These are phyloP conservation scores for Colletotrichum chrysophilum DNA, from an alignment of 2,329 filamentous ascomycete species.

Conservation along the genomic window DNA sequence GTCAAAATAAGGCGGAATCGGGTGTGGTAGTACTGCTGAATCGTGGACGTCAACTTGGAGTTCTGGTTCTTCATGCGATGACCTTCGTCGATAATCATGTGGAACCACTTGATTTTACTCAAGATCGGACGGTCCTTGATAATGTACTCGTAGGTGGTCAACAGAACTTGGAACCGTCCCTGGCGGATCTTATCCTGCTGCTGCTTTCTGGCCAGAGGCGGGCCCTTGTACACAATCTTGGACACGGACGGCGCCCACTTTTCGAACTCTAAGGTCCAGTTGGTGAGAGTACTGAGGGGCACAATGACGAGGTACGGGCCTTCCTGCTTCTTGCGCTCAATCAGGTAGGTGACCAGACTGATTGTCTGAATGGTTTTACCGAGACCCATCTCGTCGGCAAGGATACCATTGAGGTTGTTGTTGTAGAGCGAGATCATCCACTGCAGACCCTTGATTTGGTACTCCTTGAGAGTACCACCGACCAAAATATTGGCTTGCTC, in stretches of 20 bases:
- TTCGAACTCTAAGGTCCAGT: conserved; percentile 98
- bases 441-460: conserved; percentile 97
- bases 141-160: conserved; percentile 99
- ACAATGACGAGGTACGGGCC: conserved; percentile 97
- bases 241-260: conserved; percentile 93
- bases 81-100: conserved; percentile 99
- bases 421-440: conserved; percentile 99
- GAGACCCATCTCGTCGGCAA: conserved; percentile 99
- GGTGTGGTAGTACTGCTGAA: conserved; percentile 93
- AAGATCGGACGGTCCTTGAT: conserved; percentile 97
- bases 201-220: conserved; percentile 84
- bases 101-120: conserved; percentile 99
- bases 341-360: conserved; percentile 94
- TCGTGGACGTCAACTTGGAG: conserved; percentile 93
- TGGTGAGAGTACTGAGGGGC: conserved; percentile 93
- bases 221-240: conserved; percentile 96
- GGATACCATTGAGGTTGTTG: conserved; percentile 98
- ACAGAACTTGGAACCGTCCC: conserved; percentile 92
- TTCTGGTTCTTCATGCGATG: conserved; percentile 99
- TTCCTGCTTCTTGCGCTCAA: conserved; percentile 90
- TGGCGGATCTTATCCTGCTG: conserved; percentile 94
- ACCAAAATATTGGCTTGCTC: conserved; percentile 85
- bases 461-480: conserved; percentile 93
- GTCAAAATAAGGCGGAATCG: conserved; percentile 96
- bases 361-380: conserved; percentile 99